A percentile compares a stretch with the other conserved stretches of the same genome.
Evolutionary conservation across 2,329 filamentous ascomycete species (phyloP).

Genomic region (Colletotrichum theobromicola): DNA sequence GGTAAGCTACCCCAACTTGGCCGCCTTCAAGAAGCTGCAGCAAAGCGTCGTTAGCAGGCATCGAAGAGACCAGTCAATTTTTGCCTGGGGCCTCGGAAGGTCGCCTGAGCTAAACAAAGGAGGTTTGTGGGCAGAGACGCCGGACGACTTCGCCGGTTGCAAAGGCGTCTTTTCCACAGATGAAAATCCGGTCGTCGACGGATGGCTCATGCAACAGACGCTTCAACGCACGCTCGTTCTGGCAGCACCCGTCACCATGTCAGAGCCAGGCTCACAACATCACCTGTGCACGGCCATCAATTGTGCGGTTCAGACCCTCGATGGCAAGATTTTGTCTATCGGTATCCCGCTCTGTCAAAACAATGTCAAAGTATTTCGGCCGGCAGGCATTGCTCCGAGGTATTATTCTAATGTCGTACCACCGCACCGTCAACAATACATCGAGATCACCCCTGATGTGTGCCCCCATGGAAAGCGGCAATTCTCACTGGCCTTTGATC

Average conservation of each 20-base stretch:
- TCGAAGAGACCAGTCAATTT: background rate
- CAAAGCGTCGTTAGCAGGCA: background rate
- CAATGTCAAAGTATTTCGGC: background rate
- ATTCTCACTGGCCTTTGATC: background rate
- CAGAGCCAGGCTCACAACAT: background rate
- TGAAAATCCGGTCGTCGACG: background rate
- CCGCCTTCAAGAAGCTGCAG: background rate
- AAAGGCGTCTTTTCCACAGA: background rate
- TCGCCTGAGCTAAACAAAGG: background rate
- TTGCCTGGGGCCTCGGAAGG: background rate
- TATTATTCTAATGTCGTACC: too few species aligned
- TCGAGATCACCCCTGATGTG: background rate
- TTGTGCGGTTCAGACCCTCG: background rate
- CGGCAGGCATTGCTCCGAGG: background rate
- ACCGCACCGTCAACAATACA: background rate
- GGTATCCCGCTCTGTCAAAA: background rate
- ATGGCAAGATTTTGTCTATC: background rate
- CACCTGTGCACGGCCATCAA: background rate
- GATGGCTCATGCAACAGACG: background rate
- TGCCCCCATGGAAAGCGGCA: background rate
- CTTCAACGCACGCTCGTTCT: fast-evolving
- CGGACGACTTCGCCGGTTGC: fast-evolving
- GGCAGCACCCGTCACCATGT: background rate
- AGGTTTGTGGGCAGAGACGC: background rate
- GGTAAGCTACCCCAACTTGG: fast-evolving